Base-by-base conservation (phyloP, 306 rosid species). In the Vachellia collinsii region DNA sequence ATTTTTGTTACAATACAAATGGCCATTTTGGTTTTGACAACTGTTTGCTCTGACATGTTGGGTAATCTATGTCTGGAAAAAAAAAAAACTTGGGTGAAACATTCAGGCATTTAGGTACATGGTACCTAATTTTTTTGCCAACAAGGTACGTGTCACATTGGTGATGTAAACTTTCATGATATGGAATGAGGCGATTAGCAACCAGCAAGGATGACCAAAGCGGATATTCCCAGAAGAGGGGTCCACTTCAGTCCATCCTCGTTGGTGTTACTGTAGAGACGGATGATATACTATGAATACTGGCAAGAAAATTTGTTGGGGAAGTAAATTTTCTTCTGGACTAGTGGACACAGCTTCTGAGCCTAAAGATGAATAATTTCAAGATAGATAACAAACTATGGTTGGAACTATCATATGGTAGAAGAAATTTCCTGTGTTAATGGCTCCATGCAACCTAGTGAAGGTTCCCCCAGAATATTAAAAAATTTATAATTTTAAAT, bases 1-100 rank as follows among this genome's bases (percentile, higher is more conserved):
- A 83, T 39, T 83, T 75, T 66, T 71, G 82, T 83, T 80, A 58
- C 86, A 79, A 84, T 88, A 82, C 85, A 56, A 79, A 20, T 22
- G 42, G 65, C 29, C 77, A 80, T 44, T 86, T 71, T 76, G 88
- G 77, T 79, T 29, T 83, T 78, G 81, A 77, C 61, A 61, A 81
- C 43, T 80, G 67, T 23, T 23, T 10, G 38, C 51, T 36, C 51
- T 47, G 43, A 61, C 1, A 43, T 72, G 37, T n/a, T 77, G 37
- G 76, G 42, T 58, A 7, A 4, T 44, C 34, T 36, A 4, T 20
- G 36, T 29, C 69, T 41, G 63, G 69, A 37, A 23, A 70, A 62
- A 47, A 50, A 16, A 53, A 3, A 22, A 22, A 39, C 44, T 0
- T 13, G 14, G 68, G 41, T 12, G 41, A 29, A 29, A 29, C 38